These are phyloP conservation scores for Marchantia polymorpha DNA, from an alignment of 225 moss, liverwort and hornwort genomes.

Conservation along the genomic window DNA sequence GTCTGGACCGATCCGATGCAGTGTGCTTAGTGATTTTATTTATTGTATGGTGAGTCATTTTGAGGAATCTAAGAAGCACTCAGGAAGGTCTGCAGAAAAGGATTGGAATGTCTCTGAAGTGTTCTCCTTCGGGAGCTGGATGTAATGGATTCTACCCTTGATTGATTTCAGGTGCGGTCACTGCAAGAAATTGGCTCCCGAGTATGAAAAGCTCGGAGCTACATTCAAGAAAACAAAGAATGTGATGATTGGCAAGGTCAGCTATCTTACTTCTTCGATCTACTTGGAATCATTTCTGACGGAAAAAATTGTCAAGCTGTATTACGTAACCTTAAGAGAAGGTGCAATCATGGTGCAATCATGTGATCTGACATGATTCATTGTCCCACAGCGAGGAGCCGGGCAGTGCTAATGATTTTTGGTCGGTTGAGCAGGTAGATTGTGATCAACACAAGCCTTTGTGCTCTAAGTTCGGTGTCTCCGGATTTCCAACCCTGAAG, in stretches of 20 bases:
- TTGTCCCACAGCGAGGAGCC: no score
- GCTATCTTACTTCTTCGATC: background rate
- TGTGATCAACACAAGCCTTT: constrained; percentile 85
- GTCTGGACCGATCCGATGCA: background rate
- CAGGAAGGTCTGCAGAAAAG: background rate
- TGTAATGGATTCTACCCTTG: background rate
- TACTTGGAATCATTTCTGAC: background rate
- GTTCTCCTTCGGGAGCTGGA: background rate
- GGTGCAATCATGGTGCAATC: no score
- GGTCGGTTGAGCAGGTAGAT: constrained; percentile 61
- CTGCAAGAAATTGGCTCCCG: constrained; percentile 94
- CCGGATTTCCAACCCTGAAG: constrained; percentile 84
- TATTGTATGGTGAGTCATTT: background rate
- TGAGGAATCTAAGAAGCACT: no score
- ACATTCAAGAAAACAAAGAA: constrained; percentile 76
- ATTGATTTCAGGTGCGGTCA: constrained; percentile 79
- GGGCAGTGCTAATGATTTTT: background rate
- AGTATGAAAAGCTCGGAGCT: constrained; percentile 87
- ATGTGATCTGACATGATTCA: no score
- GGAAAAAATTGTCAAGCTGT: no score
- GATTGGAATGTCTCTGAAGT: background rate
- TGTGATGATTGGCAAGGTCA: constrained; percentile 89
- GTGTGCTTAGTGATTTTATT: background rate
- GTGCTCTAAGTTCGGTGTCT: constrained; percentile 75
- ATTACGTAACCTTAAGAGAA: no score